Evolutionary conservation across 305 asterid genomes (phyloP), one percentile per base, ranked within the genome.

Genomic region (Fraxinus platypoda): DNA sequence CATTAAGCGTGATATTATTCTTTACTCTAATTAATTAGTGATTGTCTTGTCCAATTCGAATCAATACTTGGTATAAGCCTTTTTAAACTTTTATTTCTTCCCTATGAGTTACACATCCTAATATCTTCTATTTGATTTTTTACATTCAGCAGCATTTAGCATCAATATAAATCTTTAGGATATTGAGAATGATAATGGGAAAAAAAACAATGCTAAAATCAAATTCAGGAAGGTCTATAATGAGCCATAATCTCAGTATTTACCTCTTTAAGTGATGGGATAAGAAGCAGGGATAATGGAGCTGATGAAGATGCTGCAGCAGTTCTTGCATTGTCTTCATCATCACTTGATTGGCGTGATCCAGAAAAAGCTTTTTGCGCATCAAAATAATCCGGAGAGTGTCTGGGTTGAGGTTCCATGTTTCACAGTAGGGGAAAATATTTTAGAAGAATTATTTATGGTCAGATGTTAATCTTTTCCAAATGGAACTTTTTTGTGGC

Each of bases 261-360:
- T 88, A 93, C 98, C 90, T 94, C 98, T 91, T 90, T 93, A 84
- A 94, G 87, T 33, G 98, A 92, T 85, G 98, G 98, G 81, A 91
- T 85, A 62, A 93, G 83, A 83, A 94, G 96, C 81, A 91, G 52
- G 8, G 97, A 92, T 81, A 94, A 88, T 25, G 97, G 86, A 87
- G 89, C 87, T 84, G 98, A 89, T 46, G 91, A 88, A 80, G 93
- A 88, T 82, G 90, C 89, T 76, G 91, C 86, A 81, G 91, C 81
- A 85, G 84, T 91, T 87, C 93, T 90, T 71, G 92, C 90, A 86
- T 81, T 84, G 75, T 91, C 97, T 84, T 87, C 94, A 49, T 90
- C 97, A 71, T 92, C 95, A 86, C 87, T 89, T 82, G 89, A 25
- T 78, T 82, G 93, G 71, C 78, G 95, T 43, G 95, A 84, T 86